Percentiles rank a stretch among this genome's conserved stretches.
Evolutionary conservation across 805 yeast species (phyloP).

Genomic region (Yarrowia deformans): DNA sequence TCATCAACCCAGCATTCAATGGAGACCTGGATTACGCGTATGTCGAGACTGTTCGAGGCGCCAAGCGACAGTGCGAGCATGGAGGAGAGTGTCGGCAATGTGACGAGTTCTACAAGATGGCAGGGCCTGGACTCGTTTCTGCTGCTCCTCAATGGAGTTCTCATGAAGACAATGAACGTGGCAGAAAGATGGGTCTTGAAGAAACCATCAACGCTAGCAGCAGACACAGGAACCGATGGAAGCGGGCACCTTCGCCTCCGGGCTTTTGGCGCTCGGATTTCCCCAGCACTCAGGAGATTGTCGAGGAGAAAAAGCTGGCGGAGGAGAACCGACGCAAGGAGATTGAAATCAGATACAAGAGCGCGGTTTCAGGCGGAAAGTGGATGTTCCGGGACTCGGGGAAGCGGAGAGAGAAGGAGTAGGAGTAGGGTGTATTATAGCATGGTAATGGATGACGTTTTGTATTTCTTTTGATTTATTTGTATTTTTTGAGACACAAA

Average conservation of each 20-base stretch:
- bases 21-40: slow-evolving; percentile 49
- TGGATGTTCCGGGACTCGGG: slow-evolving; percentile 53
- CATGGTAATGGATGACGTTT: too few species aligned
- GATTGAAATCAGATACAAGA: slow-evolving; percentile 56
- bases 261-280: slow-evolving; percentile 68
- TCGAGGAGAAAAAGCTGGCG: slow-evolving; percentile 51
- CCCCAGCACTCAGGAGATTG: slow-evolving; percentile 62
- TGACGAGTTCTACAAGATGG: slow-evolving; percentile 48
- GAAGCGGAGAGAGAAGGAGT: background rate
- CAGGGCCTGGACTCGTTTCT: slow-evolving; percentile 47
- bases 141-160: slow-evolving; percentile 49
- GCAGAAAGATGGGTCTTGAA: background rate
- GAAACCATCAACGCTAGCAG: slow-evolving; percentile 42
- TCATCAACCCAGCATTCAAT: slow-evolving; percentile 50
- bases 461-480: too few species aligned
- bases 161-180: slow-evolving; percentile 23
- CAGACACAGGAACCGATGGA: slow-evolving; percentile 48
- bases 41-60: slow-evolving; percentile 51
- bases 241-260: slow-evolving; percentile 59
- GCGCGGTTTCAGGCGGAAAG: slow-evolving; percentile 55
- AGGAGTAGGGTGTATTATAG: background rate
- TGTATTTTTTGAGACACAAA: too few species aligned
- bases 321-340: slow-evolving; percentile 51
- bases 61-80: slow-evolving; percentile 49
- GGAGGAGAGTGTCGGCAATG: slow-evolving; percentile 52